Conservation (phyloP, 2,329 filamentous ascomycete genomes). For the Aspergillus ibericus region DNA sequence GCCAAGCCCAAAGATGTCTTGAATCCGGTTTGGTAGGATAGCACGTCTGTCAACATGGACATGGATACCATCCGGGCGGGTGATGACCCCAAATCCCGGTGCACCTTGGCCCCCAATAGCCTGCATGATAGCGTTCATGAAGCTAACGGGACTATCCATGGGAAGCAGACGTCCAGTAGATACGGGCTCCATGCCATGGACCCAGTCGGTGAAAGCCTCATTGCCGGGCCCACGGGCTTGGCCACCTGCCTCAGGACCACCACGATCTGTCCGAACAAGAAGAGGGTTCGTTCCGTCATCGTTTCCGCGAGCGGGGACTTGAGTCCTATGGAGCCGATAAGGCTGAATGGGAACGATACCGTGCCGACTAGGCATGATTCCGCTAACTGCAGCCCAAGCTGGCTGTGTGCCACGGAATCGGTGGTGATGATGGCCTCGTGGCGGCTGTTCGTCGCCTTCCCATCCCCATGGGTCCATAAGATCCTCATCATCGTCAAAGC, state of each 20-base stretch:
- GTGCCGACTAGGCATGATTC: slow-evolving; percentile 55
- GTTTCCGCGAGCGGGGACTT: slow-evolving; percentile 54
- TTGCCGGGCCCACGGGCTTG: slow-evolving; percentile 38
- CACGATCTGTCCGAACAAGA: slow-evolving; percentile 62
- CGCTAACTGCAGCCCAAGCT: slow-evolving; percentile 64
- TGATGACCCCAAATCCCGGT: slow-evolving; percentile 44
- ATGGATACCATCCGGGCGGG: slow-evolving; percentile 53
- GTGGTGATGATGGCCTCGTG: slow-evolving; percentile 48
- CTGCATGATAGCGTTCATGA: slow-evolving; percentile 59
- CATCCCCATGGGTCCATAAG: slow-evolving; percentile 51
- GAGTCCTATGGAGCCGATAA: slow-evolving; percentile 47
- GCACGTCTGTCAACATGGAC: slow-evolving; percentile 55
- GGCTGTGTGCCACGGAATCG: slow-evolving; percentile 60
- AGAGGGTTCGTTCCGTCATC: slow-evolving; percentile 88
- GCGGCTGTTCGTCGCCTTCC: slow-evolving; percentile 54
- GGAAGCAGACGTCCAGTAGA: slow-evolving; percentile 47
- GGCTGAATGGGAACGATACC: slow-evolving; percentile 42
- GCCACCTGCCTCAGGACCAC: slow-evolving; percentile 30
- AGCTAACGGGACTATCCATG: slow-evolving; percentile 54
- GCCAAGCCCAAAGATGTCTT: slow-evolving; percentile 44
- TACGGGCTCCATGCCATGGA: slow-evolving; percentile 51
- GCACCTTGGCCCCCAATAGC: slow-evolving; percentile 50
- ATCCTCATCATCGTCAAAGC: slow-evolving; percentile 42
- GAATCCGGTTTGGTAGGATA: slow-evolving; percentile 55
- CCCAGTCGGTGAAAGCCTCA: slow-evolving; percentile 54